Base-by-base conservation (phyloP, 305 asterid species). In the Striga hermonthica region DNA sequence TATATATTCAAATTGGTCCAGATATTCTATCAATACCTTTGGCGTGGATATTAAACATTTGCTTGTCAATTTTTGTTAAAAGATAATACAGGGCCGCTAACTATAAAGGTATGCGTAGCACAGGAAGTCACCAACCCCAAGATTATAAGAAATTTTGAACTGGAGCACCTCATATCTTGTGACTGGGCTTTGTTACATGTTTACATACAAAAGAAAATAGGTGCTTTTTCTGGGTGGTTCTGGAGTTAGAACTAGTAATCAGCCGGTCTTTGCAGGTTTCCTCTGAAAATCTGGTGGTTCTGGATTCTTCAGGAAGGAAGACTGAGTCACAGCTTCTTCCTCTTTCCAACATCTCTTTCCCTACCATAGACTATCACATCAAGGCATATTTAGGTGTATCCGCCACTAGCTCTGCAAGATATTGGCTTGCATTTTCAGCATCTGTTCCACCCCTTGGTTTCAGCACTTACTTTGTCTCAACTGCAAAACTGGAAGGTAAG, bases 381-480 rank as follows among this genome's bases (percentile, higher is more conserved):
- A 83, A 80, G 74, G 90, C 90, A 74, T 79, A 89, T 75, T 60
- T 72, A 65, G 87, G 82, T 59, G 65, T 52, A 76, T 76, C 90
- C 52, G 74, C 88, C 37, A 67, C 60, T 67, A 80, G 77, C 82
- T 71, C 72, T 16, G 77, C 76, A 1, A 81, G 69, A 60, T 75
- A 76, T 78, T 84, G 88, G 92, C 89, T 89, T 75, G 86, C 84
- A 52, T 86, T 89, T 75, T 72, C 87, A 31, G 89, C 77, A 48
- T 74, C 83, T 59, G 83, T 84, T 36, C 96, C 95, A 9, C 95
- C 95, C 34, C 87, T 89, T 76, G 96, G 96, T 78, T 89, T 89
- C 81, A 84, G 80, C 82, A 83, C 96, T 50, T 89, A 86, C 48
- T 54, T 65, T 36, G 79, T 89, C 81, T 76, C 82, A 1, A 69